phyloP scores from a whole-genome alignment of 164 flowering plant species.

The Warburgia ugandensis region DNA sequence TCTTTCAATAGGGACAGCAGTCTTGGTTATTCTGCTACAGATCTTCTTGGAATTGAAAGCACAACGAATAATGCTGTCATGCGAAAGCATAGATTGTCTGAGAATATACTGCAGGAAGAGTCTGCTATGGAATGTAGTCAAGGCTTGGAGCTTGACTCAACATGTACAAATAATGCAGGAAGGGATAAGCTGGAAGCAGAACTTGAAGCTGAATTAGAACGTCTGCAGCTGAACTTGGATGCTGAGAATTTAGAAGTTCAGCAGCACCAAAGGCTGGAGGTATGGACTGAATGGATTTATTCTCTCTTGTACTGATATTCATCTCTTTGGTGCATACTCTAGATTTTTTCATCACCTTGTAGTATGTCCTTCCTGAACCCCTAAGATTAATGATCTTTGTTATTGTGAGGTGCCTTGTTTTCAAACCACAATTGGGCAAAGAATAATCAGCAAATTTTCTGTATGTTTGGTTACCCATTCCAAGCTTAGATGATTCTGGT shows the following conservation, averaged over 20 bases:
- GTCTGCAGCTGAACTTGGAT: conserved; percentile 41
- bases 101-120: conserved; percentile 3
- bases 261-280: conserved; percentile 25
- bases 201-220: conserved; percentile 57
- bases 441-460: no score
- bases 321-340: no score
- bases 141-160: conserved; percentile 1
- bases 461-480: no score
- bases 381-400: no score
- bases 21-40: conserved; percentile 18
- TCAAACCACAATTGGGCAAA: no score
- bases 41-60: conserved; percentile 14
- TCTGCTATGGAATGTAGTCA: conserved; percentile 2
- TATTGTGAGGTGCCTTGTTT: no score
- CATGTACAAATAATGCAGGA: conserved; percentile 14
- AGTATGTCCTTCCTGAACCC: no score
- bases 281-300: conserved; percentile 5
- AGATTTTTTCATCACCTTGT: no score
- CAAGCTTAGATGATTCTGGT: no score
- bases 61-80: conserved; percentile 10
- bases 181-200: conserved; percentile 52
- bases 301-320: no score
- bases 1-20: conserved; percentile 7
- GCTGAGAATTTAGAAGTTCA: conserved; percentile 12
- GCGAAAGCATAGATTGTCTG: conserved; percentile 8